Conservation (phyloP, 345 rosid genomes). For the Bretschneidera sinensis region DNA sequence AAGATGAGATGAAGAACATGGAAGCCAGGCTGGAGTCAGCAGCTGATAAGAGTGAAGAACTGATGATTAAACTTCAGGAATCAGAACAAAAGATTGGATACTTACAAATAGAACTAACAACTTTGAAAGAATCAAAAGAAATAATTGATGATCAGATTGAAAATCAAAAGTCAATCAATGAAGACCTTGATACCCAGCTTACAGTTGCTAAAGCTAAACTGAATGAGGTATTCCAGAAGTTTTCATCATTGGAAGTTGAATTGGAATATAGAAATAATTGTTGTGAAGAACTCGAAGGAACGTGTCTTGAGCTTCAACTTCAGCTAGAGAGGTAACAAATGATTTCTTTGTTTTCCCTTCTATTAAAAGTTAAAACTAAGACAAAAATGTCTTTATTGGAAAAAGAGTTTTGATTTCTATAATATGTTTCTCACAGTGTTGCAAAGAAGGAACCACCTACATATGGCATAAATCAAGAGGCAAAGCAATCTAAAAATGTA, state of each 20-base stretch:
- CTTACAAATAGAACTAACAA: conserved; percentile 44
- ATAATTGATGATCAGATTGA: conserved; percentile 62
- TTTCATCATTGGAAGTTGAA: conserved; percentile 75
- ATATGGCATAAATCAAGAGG: conserved; percentile 34
- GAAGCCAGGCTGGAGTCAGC: conserved; percentile 37
- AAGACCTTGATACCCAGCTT: conserved; percentile 84
- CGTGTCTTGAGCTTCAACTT: conserved; percentile 90
- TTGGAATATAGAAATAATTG: conserved; percentile 71
- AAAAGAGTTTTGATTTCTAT: conserved; percentile 14
- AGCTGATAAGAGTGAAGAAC: conserved; percentile 28
- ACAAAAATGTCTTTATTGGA: not conserved
- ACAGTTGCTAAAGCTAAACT: conserved; percentile 57
- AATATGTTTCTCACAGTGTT: conserved; percentile 40
- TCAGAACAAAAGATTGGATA: conserved; percentile 39
- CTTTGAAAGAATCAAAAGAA: conserved; percentile 46
- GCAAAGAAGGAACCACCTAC: conserved; percentile 44
- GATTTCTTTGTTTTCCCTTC: conserved; percentile 10
- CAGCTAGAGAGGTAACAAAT: conserved; percentile 69
- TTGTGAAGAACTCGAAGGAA: conserved; percentile 85
- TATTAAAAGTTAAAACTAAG: not conserved
- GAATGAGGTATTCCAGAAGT: conserved; percentile 65
- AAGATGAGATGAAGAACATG: conserved; percentile 36
- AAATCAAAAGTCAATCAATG: conserved; percentile 61
- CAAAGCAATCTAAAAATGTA: conserved; percentile 46
- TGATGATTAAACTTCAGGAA: conserved; percentile 36